Base-by-base conservation (phyloP, 106 monocot genomes). In the Acorus gramineus region DNA sequence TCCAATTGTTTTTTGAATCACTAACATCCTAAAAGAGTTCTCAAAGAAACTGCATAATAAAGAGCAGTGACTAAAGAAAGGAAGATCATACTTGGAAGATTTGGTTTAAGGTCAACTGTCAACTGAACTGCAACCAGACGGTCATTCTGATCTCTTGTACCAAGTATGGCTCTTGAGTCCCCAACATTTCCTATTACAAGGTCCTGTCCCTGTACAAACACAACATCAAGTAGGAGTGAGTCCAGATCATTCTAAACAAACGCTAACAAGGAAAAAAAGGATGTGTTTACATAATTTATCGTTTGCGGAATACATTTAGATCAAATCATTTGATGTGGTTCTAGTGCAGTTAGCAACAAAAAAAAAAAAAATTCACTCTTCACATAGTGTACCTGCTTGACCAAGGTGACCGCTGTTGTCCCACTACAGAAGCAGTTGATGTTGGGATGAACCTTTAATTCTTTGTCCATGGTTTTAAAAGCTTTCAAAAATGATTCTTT, bases 371-470 rank as follows among this genome's bases (percentile, higher is more conserved):
- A n/a, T 11, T 9, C 49, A 42, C 5, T 8, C 14, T 59, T n/a
- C 14, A 49, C 28, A 47, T 10, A 14, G 7, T 58, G 28, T 61
- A 80, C 79, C 74, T 74, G 64, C 52, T 80, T 80, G 52, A 80
- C 53, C 48, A 80, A 49, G 46, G 79, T 74, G 42, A 80, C 74
- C 28, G 79, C 79, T n/a, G 79, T 80, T 44, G 79, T 80, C 55
- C 79, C 79, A 71, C 79, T 80, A 66, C 79, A 80, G 64, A 80
- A 80, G 61, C 74, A 80, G 47, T 80, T 70, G 49, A 80, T 70
- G 50, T 56, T 57, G 42, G 69, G 74, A 62, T 80, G 74, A 4
- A 74, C 48, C 51, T 60, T 74, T 10, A 80, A 58, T 57, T 80
- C 79, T 55, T 71, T 80, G 50, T 80, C 79, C 74, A 74, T 80